These are phyloP conservation scores for Leccinum broughii DNA, from an alignment of 768 basidiomycete genomes.

Conservation along the genomic window DNA sequence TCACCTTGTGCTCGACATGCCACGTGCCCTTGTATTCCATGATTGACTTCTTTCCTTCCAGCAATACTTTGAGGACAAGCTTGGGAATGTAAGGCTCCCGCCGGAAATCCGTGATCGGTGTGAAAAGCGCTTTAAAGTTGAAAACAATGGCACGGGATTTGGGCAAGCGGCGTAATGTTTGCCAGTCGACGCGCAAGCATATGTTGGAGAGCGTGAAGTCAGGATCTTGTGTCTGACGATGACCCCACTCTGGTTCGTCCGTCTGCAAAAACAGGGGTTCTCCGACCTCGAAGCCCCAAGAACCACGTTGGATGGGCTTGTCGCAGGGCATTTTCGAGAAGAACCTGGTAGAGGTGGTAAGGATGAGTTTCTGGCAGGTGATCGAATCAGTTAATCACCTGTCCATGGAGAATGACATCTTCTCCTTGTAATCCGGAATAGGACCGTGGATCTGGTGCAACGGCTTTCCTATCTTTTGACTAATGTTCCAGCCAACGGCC, in stretches of 20 bases:
- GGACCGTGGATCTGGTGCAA: conserved; percentile 47
- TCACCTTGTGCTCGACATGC: conserved; percentile 43
- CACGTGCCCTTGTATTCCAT: conserved; percentile 45
- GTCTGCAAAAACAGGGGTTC: conserved; percentile 47
- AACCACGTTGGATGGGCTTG: conserved; percentile 53
- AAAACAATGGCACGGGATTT: conserved; percentile 49
- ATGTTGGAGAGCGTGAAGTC: conserved; percentile 42
- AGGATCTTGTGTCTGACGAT: conserved; percentile 36
- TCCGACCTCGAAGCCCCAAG: conserved; percentile 53
- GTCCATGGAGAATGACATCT: conserved; percentile 50
- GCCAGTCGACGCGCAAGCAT: conserved; percentile 54
- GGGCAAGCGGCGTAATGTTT: conserved; percentile 51
- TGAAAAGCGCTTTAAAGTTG: conserved; percentile 57
- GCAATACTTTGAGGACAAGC: conserved; percentile 44
- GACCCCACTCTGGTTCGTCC: conserved; percentile 38
- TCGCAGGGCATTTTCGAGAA: conserved; percentile 48
- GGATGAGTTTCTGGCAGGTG: not conserved
- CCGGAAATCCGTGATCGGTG: conserved; percentile 44
- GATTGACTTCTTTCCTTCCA: conserved; percentile 40
- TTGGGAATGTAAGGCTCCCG: conserved; percentile 50
- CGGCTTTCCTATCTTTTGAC: conserved; percentile 48
- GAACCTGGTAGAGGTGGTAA: conserved; percentile 31
- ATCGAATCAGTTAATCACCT: conserved; percentile 30
- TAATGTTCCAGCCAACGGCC: conserved; percentile 50
- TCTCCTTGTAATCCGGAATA: conserved; percentile 52